Conservation (phyloP, 139 green algal species). For the Haematococcus sp. region DNA sequence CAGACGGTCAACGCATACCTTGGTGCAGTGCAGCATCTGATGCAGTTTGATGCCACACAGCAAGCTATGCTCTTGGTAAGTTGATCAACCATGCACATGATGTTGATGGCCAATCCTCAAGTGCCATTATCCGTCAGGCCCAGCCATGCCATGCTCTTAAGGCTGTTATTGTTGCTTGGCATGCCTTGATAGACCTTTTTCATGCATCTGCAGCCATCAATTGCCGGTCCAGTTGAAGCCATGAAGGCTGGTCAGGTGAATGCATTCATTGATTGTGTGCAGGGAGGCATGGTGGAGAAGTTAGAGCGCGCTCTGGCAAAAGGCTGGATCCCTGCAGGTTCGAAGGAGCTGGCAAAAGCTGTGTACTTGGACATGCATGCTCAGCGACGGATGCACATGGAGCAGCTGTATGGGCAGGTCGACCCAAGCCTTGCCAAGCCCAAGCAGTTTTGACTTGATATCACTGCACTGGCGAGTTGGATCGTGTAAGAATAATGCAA, state of each 20-base stretch:
- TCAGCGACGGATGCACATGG: neutral
- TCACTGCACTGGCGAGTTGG: neutral
- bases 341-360: neutral
- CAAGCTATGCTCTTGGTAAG: slow-evolving; percentile 4
- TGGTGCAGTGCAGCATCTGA: neutral
- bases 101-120: neutral
- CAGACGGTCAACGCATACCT: neutral
- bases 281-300: slow-evolving; percentile 7
- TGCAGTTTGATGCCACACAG: neutral
- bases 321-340: neutral
- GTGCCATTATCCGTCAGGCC: too few species aligned
- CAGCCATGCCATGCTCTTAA: too few species aligned
- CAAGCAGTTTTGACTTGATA: neutral
- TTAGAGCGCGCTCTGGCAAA: neutral
- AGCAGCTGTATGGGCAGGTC: neutral
- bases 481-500: neutral
- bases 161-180: too few species aligned
- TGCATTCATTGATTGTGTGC: too few species aligned
- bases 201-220: too few species aligned
- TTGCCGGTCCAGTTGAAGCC: too few species aligned
- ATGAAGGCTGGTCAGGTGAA: too few species aligned
- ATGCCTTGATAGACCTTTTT: too few species aligned
- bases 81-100: neutral
- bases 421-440: neutral
- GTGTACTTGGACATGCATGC: slow-evolving; percentile 8